Conservation (phyloP, 306 rosid species). For the Hippophae tibetana region DNA sequence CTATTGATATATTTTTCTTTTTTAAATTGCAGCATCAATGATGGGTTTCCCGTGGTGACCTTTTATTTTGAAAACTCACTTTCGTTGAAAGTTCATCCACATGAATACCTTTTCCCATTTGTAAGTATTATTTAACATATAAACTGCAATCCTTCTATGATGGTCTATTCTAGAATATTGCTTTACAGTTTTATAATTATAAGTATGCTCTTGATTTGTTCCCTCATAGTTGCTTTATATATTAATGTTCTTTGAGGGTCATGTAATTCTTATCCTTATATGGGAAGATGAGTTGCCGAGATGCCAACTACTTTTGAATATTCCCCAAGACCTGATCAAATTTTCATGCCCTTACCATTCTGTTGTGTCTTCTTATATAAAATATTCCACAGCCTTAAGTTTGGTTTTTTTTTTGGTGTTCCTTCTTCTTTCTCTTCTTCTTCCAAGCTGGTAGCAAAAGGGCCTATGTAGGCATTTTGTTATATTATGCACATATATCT, state of each 20-base stretch:
- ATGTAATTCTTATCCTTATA: background rate
- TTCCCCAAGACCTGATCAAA: too few species aligned
- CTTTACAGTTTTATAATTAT: background rate
- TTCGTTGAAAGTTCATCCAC: constrained; percentile 81
- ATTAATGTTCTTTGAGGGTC: background rate
- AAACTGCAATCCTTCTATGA: background rate
- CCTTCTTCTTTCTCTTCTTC: too few species aligned
- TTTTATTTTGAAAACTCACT: constrained; percentile 82
- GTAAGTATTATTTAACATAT: constrained; percentile 45
- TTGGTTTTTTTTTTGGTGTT: too few species aligned
- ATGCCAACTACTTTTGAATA: too few species aligned
- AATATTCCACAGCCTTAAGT: too few species aligned
- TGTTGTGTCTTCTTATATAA: too few species aligned
- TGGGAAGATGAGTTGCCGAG: too few species aligned
- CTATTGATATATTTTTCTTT: constrained; percentile 17
- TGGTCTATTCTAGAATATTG: background rate
- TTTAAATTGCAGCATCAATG: constrained; percentile 63
- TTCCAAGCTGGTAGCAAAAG: too few species aligned
- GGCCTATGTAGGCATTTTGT: too few species aligned
- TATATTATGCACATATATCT: too few species aligned
- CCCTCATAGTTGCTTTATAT: background rate
- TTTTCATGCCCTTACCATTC: too few species aligned
- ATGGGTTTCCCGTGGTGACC: constrained; percentile 75
- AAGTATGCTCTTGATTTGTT: constrained; percentile 1
- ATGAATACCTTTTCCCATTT: constrained; percentile 66